A percentile compares a stretch with the other conserved stretches of the same genome.
Conservation (phyloP, 306 rosid species). For the Nissolia schottii region DNA sequence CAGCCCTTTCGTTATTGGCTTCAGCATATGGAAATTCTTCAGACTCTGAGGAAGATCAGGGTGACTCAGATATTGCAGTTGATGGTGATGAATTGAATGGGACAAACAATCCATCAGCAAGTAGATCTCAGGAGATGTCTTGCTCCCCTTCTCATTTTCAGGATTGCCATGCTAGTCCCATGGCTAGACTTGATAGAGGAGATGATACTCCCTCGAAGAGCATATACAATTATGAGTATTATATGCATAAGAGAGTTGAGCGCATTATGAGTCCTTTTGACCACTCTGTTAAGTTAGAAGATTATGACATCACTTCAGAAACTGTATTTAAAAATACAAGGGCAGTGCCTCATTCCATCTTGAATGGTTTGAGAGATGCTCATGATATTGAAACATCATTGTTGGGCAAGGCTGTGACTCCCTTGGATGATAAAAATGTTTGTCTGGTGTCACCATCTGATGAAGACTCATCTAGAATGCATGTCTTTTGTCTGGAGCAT, state of each 20-base stretch:
- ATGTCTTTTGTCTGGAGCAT: slow-evolving; percentile 96
- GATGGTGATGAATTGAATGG: slow-evolving; percentile 35
- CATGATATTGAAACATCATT: slow-evolving; percentile 47
- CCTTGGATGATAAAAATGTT: slow-evolving; percentile 36
- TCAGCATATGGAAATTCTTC: slow-evolving; percentile 84
- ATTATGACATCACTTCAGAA: slow-evolving; percentile 39
- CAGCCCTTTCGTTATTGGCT: slow-evolving; percentile 90
- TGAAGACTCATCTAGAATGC: slow-evolving; percentile 86
- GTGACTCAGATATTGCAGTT: slow-evolving; percentile 38
- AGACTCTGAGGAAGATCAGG: slow-evolving; percentile 80
- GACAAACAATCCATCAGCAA: slow-evolving; percentile 42
- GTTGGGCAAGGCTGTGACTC: slow-evolving; percentile 31
- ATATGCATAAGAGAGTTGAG: slow-evolving; percentile 33
- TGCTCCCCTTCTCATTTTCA: slow-evolving; percentile 37
- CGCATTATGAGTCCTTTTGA: slow-evolving; percentile 21
- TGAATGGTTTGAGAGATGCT: slow-evolving; percentile 35
- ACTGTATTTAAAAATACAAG: slow-evolving; percentile 35
- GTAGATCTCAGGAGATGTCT: slow-evolving; percentile 36
- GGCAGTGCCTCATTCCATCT: slow-evolving; percentile 27
- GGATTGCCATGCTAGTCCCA: slow-evolving; percentile 29
- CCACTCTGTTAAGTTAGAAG: slow-evolving; percentile 37
- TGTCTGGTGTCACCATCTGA: slow-evolving; percentile 49
- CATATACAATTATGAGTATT: slow-evolving; percentile 16
- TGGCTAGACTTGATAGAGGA: slow-evolving; percentile 21
- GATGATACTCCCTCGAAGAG: slow-evolving; percentile 21